Conservation (phyloP, 148 eudicot genomes). For the Amaranthus cruentus region DNA sequence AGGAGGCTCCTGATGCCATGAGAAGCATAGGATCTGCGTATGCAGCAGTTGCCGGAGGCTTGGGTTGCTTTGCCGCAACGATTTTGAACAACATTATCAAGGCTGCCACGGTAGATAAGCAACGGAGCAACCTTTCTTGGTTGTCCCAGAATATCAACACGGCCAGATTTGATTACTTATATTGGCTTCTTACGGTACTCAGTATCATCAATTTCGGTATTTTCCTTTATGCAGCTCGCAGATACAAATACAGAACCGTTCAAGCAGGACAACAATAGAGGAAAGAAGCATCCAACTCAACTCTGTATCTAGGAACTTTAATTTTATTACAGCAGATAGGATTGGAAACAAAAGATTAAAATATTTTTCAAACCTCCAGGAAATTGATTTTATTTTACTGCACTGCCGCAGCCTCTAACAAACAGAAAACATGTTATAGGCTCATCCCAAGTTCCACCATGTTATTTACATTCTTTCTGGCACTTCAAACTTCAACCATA, state of each 20-base stretch:
- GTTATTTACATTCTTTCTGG: not conserved
- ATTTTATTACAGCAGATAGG: no score
- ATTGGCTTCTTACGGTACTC: constrained; percentile 71
- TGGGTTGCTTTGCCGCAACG: constrained; percentile 84
- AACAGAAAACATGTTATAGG: not conserved
- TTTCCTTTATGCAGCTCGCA: constrained; percentile 54
- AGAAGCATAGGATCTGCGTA: constrained; percentile 91
- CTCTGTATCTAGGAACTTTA: not conserved
- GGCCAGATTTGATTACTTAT: constrained; percentile 73
- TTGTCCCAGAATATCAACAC: constrained; percentile 86
- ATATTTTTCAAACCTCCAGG: not conserved
- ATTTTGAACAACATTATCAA: constrained; percentile 59
- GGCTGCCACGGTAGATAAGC: constrained; percentile 41
- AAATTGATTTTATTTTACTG: not conserved
- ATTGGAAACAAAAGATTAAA: no score
- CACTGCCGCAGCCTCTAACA: not conserved
- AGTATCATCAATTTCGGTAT: constrained; percentile 59
- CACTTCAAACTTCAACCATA: not conserved
- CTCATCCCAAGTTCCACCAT: not conserved
- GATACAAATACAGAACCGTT: constrained; percentile 49
- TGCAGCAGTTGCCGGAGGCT: constrained; percentile 86
- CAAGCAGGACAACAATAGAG: constrained; percentile 6
- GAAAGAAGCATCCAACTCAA: constrained; percentile 8
- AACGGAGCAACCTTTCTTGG: constrained; percentile 49
- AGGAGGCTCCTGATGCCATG: constrained; percentile 95